Evolutionary conservation across 768 basidiomycete species (phyloP).

Genomic region (Postia placenta): DNA sequence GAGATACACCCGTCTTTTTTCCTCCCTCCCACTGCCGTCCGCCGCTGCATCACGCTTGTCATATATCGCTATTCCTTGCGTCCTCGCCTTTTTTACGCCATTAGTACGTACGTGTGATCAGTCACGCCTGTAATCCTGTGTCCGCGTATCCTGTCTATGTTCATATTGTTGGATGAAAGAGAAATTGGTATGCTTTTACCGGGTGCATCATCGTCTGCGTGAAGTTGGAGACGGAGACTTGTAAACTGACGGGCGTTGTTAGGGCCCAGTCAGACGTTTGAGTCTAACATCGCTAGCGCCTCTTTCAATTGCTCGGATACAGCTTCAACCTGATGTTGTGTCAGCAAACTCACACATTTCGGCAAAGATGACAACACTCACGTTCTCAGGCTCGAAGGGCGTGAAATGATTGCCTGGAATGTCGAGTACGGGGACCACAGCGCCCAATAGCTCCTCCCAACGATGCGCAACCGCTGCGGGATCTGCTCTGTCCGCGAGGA

Average conservation of each 20-base stretch:
- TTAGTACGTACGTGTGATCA: conserved; percentile 1
- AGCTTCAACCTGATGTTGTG: not conserved
- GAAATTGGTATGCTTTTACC: too few relatives aligned
- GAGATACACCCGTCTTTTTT: not conserved
- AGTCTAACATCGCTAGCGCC: not conserved
- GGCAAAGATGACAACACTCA: conserved; percentile 25
- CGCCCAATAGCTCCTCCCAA: conserved; percentile 43
- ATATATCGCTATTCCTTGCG: not conserved
- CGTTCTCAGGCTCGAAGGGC: conserved; percentile 46
- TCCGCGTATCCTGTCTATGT: not conserved
- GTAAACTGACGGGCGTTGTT: too few relatives aligned
- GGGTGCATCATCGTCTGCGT: too few relatives aligned
- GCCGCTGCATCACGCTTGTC: not conserved
- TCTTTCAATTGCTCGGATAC: not conserved
- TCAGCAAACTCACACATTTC: not conserved
- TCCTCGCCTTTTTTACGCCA: not conserved
- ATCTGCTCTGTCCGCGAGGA: conserved; percentile 42
- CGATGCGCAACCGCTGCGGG: conserved; percentile 25
- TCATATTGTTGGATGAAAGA: not conserved
- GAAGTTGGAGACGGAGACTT: too few relatives aligned
- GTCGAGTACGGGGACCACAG: conserved; percentile 37
- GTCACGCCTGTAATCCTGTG: conserved; percentile 1
- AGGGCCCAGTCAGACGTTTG: too few relatives aligned
- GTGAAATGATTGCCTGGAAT: conserved; percentile 67
- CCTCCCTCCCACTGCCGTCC: not conserved